Base-by-base conservation (phyloP, 495 filamentous ascomycete genomes). In the Hypoxylon crocopeplum region DNA sequence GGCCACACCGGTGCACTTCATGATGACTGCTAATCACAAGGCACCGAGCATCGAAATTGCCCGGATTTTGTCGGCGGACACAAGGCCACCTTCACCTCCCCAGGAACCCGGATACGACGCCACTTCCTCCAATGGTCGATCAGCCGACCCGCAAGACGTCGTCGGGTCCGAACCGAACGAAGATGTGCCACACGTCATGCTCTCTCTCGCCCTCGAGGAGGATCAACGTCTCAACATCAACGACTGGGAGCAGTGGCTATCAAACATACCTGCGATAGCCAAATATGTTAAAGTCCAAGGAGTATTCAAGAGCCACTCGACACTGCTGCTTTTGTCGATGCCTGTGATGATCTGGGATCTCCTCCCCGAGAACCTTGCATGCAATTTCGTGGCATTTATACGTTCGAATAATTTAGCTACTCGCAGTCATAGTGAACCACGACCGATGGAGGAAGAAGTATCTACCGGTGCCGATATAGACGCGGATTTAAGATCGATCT, bases 261-360 rank as follows among this genome's bases (percentile, higher is more conserved):
- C 69, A 5, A 66, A 46, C 15, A 72, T 79, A 33, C 80, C 80
- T 5, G 77, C 75, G 7, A 56, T 82, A 10, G 78, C 78, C 25
- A 77, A 77, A 44, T 77, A 79, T 53, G 79, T 77, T 25, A 75
- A 78, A 48, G 75, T 82, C 4, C 77, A 84, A 64, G 79, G 79
- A 17, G 72, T 81, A 2, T 84, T 79, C 58, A 77, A 78, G 51
- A 81, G 79, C 37, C 72, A 82, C 52, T 84, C 80, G 11, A 81
- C 74, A 0, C 49, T 84, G 25, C 56, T 82, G 11, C 51, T 82
- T 11, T 48, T 82, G 0, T 78, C 77, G 0, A 60, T 84, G 38
- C 80, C 81, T 1, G 71, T 82, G 20, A 79, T 78, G 68, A 66
- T 83, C 6, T 84, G 80, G 81, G 75, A 82, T 58, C 66, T 83